Conservation (phyloP, 176 grass and related monocot genomes). For the Oryza meyeriana region DNA sequence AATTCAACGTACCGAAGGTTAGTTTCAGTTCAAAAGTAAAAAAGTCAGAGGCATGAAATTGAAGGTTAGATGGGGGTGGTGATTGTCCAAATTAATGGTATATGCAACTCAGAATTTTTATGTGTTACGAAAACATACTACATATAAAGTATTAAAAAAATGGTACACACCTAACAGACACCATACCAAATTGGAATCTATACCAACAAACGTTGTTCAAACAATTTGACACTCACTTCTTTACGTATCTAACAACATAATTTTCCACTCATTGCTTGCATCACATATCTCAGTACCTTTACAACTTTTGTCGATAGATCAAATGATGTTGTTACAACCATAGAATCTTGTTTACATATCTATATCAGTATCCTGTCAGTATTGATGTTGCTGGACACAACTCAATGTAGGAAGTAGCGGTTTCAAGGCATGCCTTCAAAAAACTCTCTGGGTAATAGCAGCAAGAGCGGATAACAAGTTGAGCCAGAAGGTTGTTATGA, state of each 20-base stretch:
- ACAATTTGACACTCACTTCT: not conserved
- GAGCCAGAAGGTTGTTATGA: not conserved
- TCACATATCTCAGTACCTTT: not conserved
- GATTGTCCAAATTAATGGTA: not conserved
- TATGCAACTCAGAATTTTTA: not conserved
- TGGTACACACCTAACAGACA: not conserved
- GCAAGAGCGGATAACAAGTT: not conserved
- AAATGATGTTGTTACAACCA: not conserved
- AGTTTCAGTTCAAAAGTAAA: not conserved
- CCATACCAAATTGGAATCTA: not conserved
- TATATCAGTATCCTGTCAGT: not conserved
- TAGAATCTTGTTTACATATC: not conserved
- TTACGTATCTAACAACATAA: not conserved
- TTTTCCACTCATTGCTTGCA: not conserved
- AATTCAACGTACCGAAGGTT: not conserved
- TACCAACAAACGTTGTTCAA: not conserved
- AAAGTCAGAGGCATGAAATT: not conserved
- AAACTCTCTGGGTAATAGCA: not conserved
- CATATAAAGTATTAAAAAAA: constrained; percentile 1
- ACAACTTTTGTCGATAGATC: not conserved
- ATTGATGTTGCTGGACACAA: not conserved
- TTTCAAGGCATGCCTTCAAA: not conserved
- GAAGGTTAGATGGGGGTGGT: not conserved
- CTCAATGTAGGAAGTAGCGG: not conserved
- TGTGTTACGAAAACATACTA: not conserved